These are phyloP conservation scores for Breynia disticha DNA, from an alignment of 441 rosid species.

Conservation along the genomic window DNA sequence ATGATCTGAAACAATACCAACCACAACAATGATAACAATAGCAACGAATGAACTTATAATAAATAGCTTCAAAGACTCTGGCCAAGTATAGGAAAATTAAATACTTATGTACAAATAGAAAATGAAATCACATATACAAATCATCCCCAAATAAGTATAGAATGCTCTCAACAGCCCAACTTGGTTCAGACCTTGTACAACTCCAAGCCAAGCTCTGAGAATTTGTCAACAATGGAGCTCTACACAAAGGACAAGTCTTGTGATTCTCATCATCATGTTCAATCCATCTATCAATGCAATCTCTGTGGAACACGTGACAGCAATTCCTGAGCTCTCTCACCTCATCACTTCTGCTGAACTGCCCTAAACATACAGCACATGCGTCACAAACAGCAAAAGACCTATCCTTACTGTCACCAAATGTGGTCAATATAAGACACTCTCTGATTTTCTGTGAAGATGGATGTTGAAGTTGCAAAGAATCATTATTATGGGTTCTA, in stretches of 20 bases:
- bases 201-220: conserved; percentile 29
- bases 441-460: conserved; percentile 43
- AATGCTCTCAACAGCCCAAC: conserved; percentile 82
- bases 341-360: conserved; percentile 38
- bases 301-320: conserved; percentile 73
- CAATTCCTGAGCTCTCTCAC: conserved; percentile 76
- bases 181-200: conserved; percentile 35
- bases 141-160: conserved; percentile 83
- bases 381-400: conserved; percentile 32
- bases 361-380: conserved; percentile 69
- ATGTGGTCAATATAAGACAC: conserved; percentile 43
- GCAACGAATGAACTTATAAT: too few relatives aligned
- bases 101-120: neutral
- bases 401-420: conserved; percentile 41
- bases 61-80: too few relatives aligned
- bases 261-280: conserved; percentile 50
- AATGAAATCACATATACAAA: conserved; percentile 23
- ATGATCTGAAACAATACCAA: too few relatives aligned
- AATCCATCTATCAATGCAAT: conserved; percentile 82
- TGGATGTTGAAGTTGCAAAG: conserved; percentile 10
- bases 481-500: conserved; percentile 15
- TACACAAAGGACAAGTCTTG: conserved; percentile 71
- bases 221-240: conserved; percentile 55
- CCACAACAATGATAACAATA: too few relatives aligned
- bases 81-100: neutral